phyloP scores from a whole-genome alignment of 306 rosid genomes.

The Trifolium fragiferum region DNA sequence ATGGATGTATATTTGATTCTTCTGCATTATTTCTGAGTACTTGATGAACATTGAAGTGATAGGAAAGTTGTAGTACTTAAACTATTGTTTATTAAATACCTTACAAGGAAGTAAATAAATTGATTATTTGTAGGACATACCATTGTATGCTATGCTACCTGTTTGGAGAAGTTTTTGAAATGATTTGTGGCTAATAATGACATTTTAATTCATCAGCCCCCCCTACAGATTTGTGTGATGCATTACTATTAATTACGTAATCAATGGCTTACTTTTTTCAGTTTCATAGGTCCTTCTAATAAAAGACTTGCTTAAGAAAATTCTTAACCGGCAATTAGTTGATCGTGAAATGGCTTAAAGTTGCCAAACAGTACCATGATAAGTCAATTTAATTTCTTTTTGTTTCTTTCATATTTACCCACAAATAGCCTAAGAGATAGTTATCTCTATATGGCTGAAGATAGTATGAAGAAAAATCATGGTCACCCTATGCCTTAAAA shows the following conservation, averaged over 20 bases:
- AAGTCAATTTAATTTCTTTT: not conserved
- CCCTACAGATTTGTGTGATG: not conserved
- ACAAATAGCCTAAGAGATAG: not conserved
- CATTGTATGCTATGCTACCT: too few relatives aligned
- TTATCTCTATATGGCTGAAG: not conserved
- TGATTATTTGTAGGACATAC: slow-evolving; percentile 2
- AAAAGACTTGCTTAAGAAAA: not conserved
- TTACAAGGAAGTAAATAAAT: not conserved
- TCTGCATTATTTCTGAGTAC: slow-evolving; percentile 2
- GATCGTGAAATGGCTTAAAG: not conserved
- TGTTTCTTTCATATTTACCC: not conserved
- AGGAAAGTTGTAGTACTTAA: not conserved
- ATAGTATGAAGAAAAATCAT: not conserved
- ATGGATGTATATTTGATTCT: not conserved
- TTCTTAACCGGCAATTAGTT: not conserved
- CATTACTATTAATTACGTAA: not conserved
- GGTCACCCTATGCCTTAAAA: not conserved
- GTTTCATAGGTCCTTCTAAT: not conserved
- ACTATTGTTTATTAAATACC: not conserved
- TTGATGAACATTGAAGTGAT: not conserved
- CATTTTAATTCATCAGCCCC: not conserved
- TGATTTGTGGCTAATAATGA: not conserved
- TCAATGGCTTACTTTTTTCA: not conserved
- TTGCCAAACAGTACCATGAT: too few relatives aligned
- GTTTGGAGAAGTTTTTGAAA: not conserved